Percentiles rank a stretch among this genome's conserved stretches.
Conservation (phyloP, 345 rosid genomes). For the Salix dunnii region DNA sequence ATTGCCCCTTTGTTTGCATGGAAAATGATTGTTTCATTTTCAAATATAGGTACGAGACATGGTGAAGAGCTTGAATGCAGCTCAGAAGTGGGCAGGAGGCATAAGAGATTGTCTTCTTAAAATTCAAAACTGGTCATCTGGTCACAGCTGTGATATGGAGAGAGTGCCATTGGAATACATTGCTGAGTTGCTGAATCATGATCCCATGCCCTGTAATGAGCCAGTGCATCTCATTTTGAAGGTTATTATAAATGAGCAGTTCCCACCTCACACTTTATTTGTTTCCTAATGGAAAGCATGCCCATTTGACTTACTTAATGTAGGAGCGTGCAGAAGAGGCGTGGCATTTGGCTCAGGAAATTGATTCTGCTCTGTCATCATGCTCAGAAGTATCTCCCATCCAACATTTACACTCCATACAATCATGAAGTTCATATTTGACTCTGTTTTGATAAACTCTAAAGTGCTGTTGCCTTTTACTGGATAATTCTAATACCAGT, state of each 20-base stretch:
- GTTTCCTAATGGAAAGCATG: slow-evolving; percentile 2
- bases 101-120: slow-evolving; percentile 52
- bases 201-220: slow-evolving; percentile 64
- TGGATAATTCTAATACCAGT: neutral
- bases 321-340: slow-evolving; percentile 72
- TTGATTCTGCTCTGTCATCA: slow-evolving; percentile 49
- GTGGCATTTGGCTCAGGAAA: slow-evolving; percentile 47
- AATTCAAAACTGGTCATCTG: slow-evolving; percentile 42
- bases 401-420: neutral
- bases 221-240: slow-evolving; percentile 63
- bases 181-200: slow-evolving; percentile 46
- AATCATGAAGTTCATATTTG: neutral
- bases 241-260: slow-evolving; percentile 42
- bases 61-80: slow-evolving; percentile 52
- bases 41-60: slow-evolving; percentile 60
- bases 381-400: slow-evolving; percentile 43
- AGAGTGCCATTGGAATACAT: slow-evolving; percentile 48
- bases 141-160: slow-evolving; percentile 27
- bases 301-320: slow-evolving; percentile 15
- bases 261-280: slow-evolving; percentile 8
- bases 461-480: neutral
- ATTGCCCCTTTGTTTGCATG: slow-evolving; percentile 7
- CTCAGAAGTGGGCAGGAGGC: slow-evolving; percentile 70
- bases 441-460: neutral
- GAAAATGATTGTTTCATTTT: slow-evolving; percentile 6